Conservation (phyloP, 306 rosid species). For the Cicer pinnatifidum region DNA sequence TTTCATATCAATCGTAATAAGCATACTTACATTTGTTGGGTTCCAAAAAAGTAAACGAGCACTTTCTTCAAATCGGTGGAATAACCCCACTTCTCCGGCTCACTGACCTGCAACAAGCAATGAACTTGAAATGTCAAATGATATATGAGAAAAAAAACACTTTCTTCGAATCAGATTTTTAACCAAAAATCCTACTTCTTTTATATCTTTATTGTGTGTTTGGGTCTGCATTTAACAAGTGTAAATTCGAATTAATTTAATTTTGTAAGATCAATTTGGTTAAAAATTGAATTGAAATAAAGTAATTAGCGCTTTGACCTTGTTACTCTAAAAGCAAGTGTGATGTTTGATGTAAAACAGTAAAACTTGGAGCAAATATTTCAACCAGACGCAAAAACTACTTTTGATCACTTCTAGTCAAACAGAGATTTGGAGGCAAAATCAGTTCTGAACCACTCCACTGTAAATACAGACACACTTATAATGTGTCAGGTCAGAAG, state of each 20-base stretch:
- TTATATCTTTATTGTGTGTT: not conserved
- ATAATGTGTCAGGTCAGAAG: not conserved
- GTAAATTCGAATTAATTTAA: not conserved
- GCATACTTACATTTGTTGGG: slow-evolving; percentile 89
- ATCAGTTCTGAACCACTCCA: not conserved
- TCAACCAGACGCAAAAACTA: not conserved
- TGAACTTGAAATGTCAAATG: slow-evolving; percentile 42
- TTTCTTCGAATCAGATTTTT: not conserved
- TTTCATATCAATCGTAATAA: not conserved
- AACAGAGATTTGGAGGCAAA: not conserved
- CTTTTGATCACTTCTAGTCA: not conserved
- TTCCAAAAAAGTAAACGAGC: slow-evolving; percentile 88
- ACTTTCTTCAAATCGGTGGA: slow-evolving; percentile 91
- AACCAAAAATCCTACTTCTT: not conserved
- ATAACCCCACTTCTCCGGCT: slow-evolving; percentile 96
- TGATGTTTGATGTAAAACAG: not conserved
- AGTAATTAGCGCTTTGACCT: not conserved
- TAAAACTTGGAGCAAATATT: no score
- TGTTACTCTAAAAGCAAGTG: not conserved
- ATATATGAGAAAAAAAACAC: not conserved
- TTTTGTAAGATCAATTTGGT: not conserved
- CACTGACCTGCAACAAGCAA: slow-evolving; percentile 79
- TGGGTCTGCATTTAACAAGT: not conserved
- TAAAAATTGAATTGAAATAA: not conserved
- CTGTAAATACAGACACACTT: not conserved